phyloP scores from a whole-genome alignment of 177 flowering plant species.

The Vitis hybrid region DNA sequence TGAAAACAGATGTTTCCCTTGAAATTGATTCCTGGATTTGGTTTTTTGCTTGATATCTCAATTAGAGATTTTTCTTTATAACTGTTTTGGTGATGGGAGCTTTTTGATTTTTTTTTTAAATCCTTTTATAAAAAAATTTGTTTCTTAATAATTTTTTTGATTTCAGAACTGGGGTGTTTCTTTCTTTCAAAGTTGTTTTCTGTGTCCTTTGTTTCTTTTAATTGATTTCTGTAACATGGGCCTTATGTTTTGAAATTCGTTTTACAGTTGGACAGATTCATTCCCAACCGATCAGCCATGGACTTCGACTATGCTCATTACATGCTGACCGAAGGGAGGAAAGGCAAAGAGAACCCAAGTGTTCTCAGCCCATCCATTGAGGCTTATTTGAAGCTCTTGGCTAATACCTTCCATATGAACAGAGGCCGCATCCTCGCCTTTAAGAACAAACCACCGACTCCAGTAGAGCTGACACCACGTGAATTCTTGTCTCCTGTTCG shows the following conservation, averaged over 20 bases:
- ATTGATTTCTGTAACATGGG: too few species aligned
- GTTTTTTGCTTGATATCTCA: too few species aligned
- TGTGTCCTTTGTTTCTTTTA: too few species aligned
- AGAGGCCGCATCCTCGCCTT: slow-evolving; percentile 69
- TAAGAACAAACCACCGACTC: slow-evolving; percentile 69
- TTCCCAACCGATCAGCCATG: slow-evolving; percentile 80
- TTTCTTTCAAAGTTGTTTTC: neutral
- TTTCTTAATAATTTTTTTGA: neutral
- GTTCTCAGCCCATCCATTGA: slow-evolving; percentile 57
- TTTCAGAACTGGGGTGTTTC: neutral
- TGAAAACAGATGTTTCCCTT: too few species aligned
- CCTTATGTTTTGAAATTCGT: too few species aligned
- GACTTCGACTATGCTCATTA: slow-evolving; percentile 67
- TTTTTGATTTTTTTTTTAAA: too few species aligned
- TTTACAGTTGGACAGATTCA: slow-evolving; percentile 69
- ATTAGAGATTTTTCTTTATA: too few species aligned
- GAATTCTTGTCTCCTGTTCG: slow-evolving; percentile 28
- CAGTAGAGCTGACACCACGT: slow-evolving; percentile 33
- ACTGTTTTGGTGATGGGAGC: too few species aligned
- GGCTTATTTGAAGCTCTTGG: slow-evolving; percentile 65
- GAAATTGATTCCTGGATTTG: too few species aligned
- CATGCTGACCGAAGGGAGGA: slow-evolving; percentile 57
- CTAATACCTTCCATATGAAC: slow-evolving; percentile 63
- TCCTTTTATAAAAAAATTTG: too few species aligned
- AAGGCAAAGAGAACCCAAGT: slow-evolving; percentile 56